A percentile compares a stretch with the other conserved stretches of the same genome.
phyloP scores from a whole-genome alignment of 164 flowering plant genomes.

The Umbellularia californica region DNA sequence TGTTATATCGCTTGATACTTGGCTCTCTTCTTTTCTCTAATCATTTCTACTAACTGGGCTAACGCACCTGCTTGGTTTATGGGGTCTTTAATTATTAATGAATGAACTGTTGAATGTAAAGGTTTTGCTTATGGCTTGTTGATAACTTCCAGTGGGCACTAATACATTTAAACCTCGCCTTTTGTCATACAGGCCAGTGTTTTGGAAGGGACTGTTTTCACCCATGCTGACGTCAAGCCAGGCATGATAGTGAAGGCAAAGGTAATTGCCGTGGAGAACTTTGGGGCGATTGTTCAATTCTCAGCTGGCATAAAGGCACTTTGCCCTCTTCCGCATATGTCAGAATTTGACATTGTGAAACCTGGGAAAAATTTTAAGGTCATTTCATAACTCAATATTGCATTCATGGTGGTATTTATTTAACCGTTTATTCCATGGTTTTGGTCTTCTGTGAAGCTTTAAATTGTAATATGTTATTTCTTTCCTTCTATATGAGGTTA shows the following conservation, averaged over 20 bases:
- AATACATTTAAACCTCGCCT: neutral
- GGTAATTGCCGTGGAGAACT: conserved; percentile 60
- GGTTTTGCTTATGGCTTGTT: too few relatives aligned
- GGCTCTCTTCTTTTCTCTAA: neutral
- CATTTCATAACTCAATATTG: neutral
- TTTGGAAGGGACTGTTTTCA: conserved; percentile 77
- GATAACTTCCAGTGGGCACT: neutral
- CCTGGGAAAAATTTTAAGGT: conserved; percentile 93
- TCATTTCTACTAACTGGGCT: neutral
- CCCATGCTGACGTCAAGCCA: conserved; percentile 93
- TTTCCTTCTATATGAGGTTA: neutral
- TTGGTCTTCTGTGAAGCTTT: neutral
- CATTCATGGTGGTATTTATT: neutral
- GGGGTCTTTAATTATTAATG: neutral
- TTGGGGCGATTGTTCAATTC: conserved; percentile 87
- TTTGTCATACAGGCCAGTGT: conserved; percentile 62
- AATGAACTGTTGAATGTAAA: neutral
- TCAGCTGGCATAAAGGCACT: conserved; percentile 91
- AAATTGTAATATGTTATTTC: neutral
- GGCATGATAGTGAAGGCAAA: conserved; percentile 89
- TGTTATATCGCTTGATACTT: too few relatives aligned
- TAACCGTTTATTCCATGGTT: neutral
- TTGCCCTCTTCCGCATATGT: conserved; percentile 94
- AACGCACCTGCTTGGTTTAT: neutral
- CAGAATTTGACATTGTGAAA: conserved; percentile 78